Evolutionary conservation across 768 basidiomycete species (phyloP).

Genomic region (Pholiota molesta): DNA sequence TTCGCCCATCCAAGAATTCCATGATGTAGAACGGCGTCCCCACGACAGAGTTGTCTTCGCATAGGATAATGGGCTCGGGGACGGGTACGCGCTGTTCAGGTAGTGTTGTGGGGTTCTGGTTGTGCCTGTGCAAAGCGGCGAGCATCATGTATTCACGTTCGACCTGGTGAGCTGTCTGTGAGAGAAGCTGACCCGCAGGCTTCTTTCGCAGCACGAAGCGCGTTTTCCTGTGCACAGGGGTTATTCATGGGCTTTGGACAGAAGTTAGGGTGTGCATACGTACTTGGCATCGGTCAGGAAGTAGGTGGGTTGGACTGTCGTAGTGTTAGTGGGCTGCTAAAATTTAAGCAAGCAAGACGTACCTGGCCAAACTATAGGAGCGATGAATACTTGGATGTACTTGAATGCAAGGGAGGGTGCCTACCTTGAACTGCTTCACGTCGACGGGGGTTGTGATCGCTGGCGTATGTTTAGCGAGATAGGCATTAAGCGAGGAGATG

Average conservation of each 20-base stretch:
- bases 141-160: constrained; percentile 92
- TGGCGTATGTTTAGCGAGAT: constrained; percentile 60
- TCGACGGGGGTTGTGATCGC: constrained; percentile 64
- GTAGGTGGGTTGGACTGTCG: constrained; percentile 94
- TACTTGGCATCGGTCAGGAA: constrained; percentile 82
- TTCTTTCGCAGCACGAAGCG: constrained; percentile 92
- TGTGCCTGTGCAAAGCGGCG: constrained; percentile 74
- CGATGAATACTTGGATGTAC: neutral
- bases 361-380: constrained; percentile 82
- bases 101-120: constrained; percentile 54
- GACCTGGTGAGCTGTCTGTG: constrained; percentile 91
- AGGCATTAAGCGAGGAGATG: constrained; percentile 61
- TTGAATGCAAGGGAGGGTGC: constrained; percentile 20
- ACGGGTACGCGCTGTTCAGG: constrained; percentile 70
- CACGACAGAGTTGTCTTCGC: constrained; percentile 74
- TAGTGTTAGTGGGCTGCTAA: neutral
- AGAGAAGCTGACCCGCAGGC: constrained; percentile 85
- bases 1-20: constrained; percentile 93
- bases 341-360: constrained; percentile 18
- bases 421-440: constrained; percentile 92
- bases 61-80: constrained; percentile 82
- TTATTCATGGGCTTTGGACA: neutral
- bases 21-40: constrained; percentile 96
- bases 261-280: constrained; percentile 17
- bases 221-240: constrained; percentile 39